Base-by-base conservation (phyloP, 352 stramenopile species). In the Aphanomyces astaci region DNA sequence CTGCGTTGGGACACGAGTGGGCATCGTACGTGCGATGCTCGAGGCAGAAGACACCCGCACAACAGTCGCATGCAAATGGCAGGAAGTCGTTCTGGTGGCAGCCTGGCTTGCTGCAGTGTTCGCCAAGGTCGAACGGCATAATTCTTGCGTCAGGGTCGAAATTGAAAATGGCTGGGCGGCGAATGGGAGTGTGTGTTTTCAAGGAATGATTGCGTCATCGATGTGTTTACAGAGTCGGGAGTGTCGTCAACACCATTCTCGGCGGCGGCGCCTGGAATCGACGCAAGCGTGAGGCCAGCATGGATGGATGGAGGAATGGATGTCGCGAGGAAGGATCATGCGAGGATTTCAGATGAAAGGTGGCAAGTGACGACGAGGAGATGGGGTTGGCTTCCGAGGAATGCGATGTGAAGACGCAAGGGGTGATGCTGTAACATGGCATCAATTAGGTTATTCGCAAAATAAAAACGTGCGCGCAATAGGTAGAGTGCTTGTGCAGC, bases 41-140 rank as follows among this genome's bases (percentile, higher is more conserved):
- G n/a, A 95, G 79, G 68, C 87, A 95, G 66, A 93, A 95, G 52
- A 93, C 72, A 56, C 76, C 76, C 28, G 55, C 55, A 75, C 87
- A 95, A 67, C 85, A 92, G 74, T 95, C 84, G 73, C 87, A 95
- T 32, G 72, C 82, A 74, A 95, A 95, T 2, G 87, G 87, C 30
- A 95, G 73, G 63, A 95, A 95, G 68, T 95, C 87, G 69, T 87
- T 76, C 68, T 93, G 84, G 53, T 83, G 73, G 64, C 84, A 93
- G 17, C 78, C 73, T 10, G 75, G 74, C 4, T 88, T 72, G 46
- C 75, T 83, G 70, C 84, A 93, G 65, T 93, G 84, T 28, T 76
- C 74, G 43, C 84, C 84, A 15, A 93, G 74, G 71, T 93, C 84
- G 81, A 93, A 89, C 17, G 59, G 59, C 40, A 56, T 66, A 30